Percentiles rank a stretch among this genome's conserved stretches.
Evolutionary conservation across 345 rosid species (phyloP).

Genomic region (Rubroshorea leprosula): DNA sequence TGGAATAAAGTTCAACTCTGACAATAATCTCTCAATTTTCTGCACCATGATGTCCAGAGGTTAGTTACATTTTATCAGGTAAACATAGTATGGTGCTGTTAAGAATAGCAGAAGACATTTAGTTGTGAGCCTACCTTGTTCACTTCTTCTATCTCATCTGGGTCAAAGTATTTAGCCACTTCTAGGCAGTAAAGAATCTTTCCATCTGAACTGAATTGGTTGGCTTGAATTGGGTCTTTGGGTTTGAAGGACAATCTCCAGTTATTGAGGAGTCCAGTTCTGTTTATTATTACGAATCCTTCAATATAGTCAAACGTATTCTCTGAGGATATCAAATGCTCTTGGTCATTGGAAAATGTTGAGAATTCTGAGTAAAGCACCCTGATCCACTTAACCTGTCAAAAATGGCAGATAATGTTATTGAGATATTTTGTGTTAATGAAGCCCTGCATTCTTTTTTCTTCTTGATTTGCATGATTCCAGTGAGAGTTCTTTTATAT

Average conservation of each 20-base stretch:
- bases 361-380: slow-evolving; percentile 86
- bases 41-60: slow-evolving; percentile 24
- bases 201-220: slow-evolving; percentile 71
- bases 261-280: slow-evolving; percentile 64
- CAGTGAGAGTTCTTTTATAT: background rate
- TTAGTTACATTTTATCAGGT: slow-evolving; percentile 7
- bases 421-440: slow-evolving; percentile 13
- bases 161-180: slow-evolving; percentile 66
- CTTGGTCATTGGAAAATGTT: slow-evolving; percentile 74
- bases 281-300: slow-evolving; percentile 78
- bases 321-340: slow-evolving; percentile 52
- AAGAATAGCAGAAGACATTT: background rate
- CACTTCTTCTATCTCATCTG: slow-evolving; percentile 37
- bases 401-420: slow-evolving; percentile 18
- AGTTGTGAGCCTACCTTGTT: slow-evolving; percentile 40
- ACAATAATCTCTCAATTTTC: slow-evolving; percentile 48
- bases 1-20: slow-evolving; percentile 58
- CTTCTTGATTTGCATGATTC: background rate
- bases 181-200: slow-evolving; percentile 80
- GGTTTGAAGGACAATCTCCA: slow-evolving; percentile 87
- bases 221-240: slow-evolving; percentile 60
- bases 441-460: background rate
- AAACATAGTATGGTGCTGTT: background rate
- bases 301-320: slow-evolving; percentile 80
- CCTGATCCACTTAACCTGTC: slow-evolving; percentile 89